These are phyloP conservation scores for Canavalia gladiata DNA, from an alignment of 306 rosid species.

Conservation along the genomic window DNA sequence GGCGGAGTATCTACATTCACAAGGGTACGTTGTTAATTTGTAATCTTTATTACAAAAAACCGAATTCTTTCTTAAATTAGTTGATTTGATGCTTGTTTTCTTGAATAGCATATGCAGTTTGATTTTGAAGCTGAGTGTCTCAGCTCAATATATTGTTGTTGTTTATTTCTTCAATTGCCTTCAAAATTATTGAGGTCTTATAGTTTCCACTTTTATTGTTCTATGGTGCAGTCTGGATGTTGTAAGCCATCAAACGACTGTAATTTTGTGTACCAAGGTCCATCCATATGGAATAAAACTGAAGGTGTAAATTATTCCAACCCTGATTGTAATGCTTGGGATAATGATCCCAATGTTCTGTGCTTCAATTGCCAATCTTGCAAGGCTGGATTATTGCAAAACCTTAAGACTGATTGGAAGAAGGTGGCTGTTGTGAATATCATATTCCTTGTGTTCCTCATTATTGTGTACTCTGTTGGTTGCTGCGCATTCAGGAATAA, in stretches of 20 bases:
- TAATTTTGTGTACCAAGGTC: constrained; percentile 50
- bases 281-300: constrained; percentile 56
- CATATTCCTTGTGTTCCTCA: constrained; percentile 65
- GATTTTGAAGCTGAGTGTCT: background rate
- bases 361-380: constrained; percentile 81
- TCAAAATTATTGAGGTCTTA: background rate
- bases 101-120: background rate
- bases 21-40: background rate
- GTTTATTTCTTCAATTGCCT: background rate
- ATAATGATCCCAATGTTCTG: constrained; percentile 47
- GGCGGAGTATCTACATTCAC: background rate
- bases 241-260: constrained; percentile 79
- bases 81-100: too few relatives aligned
- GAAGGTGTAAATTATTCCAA: background rate
- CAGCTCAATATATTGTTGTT: background rate
- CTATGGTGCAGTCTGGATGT: constrained; percentile 72
- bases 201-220: background rate
- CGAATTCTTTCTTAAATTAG: background rate
- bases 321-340: constrained; percentile 69
- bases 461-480: constrained; percentile 76
- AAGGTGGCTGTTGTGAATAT: constrained; percentile 67
- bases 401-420: constrained; percentile 73
- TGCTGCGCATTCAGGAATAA: constrained; percentile 88
- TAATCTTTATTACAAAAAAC: background rate
- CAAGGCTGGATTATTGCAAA: constrained; percentile 84